Base-by-base conservation (phyloP, 768 basidiomycete genomes). In the Trametes meyenii region DNA sequence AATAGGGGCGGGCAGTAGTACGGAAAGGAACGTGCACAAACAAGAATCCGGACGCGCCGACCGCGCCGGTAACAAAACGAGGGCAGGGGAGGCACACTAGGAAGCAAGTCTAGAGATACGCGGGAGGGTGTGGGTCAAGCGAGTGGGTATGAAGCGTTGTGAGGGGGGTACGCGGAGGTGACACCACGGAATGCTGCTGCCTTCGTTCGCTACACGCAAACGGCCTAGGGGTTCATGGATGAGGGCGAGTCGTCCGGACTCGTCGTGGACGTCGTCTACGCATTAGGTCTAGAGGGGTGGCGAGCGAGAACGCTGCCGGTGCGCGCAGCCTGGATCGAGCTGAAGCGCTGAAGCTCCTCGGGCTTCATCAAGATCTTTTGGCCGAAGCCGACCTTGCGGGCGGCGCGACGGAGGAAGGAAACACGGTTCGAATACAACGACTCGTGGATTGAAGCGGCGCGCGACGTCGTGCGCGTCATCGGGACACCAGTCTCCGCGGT, bases 381-480 rank as follows among this genome's bases (percentile, higher is more conserved):
- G 54, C 90, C 89, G 74, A 97, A 94, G 63, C 94, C 92, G 71
- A 96, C 91, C 77, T 90, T 90, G 76, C 89, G 85, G 58, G 84
- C 88, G 55, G 93, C 93, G 61, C 93, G 89, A 69, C 87, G 87
- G 72, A 98, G 87, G 85, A 98, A 98, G 65, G 84, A 86, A 55
- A 93, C 92, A 83, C 96, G 93, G 77, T 97, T 97, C 55, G 91
- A 92, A 84, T 97, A 98, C 67, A 96, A 74, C 12, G 90, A 92
- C 76, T 95, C 93, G 79, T 96, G 92, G 69, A 94, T 81, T 38
- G 92, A 94, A 14, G 90, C 91, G 26, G 86, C 92, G 69, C 96
- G 92, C 1, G 94, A 96, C 67, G 89, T 86, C 38, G 94, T 97
- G 70, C 95, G 90, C 33, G 83, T 84, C 63, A 97, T 85, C 8